Evolutionary conservation across 1,284 basidiomycete species (phyloP).

Genomic region (Ustilago xerochloae): DNA sequence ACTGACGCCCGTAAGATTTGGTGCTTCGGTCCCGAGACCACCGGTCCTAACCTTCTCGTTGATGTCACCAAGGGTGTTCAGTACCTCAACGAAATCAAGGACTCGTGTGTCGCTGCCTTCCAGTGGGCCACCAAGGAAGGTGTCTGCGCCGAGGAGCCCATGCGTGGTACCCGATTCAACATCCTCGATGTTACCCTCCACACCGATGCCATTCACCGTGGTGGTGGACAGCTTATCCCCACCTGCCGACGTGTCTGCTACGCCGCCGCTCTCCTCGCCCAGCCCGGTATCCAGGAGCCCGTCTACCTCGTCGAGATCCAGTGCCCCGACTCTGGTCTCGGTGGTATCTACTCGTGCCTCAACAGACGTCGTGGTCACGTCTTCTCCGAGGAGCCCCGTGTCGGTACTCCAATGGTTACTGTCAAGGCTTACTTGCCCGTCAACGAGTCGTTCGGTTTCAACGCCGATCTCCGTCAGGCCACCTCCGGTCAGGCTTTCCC

Average conservation of each 20-base stretch:
- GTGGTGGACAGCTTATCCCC: slow-evolving; percentile 98
- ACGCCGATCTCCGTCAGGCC: slow-evolving; percentile 89
- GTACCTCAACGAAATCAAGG: slow-evolving; percentile 89
- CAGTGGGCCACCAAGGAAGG: slow-evolving; percentile 93
- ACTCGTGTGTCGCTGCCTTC: slow-evolving; percentile 98
- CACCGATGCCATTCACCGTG: slow-evolving; percentile 99
- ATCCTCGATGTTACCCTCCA: slow-evolving; percentile 96
- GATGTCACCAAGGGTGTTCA: slow-evolving; percentile 98
- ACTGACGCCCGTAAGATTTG: slow-evolving; percentile 99
- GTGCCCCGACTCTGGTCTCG: slow-evolving; percentile 96
- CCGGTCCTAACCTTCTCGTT: slow-evolving; percentile 94
- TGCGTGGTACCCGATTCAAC: slow-evolving; percentile 98
- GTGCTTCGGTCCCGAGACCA: slow-evolving; percentile 99
- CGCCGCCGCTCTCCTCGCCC: slow-evolving; percentile 91
- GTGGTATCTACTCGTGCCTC: slow-evolving; percentile 92
- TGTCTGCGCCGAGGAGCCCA: slow-evolving; percentile 94
- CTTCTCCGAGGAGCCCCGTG: slow-evolving; percentile 95
- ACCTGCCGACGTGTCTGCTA: slow-evolving; percentile 95
- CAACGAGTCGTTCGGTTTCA: slow-evolving; percentile 98
- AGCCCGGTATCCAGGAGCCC: slow-evolving; percentile 93
- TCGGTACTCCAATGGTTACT: slow-evolving; percentile 99
- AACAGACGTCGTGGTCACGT: slow-evolving; percentile 99
- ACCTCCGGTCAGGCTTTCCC: slow-evolving; percentile 99
- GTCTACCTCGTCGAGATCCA: slow-evolving; percentile 98
- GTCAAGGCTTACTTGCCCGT: slow-evolving; percentile 99